Base-by-base conservation (phyloP, 148 eudicot species). In the Cornus controversa region DNA sequence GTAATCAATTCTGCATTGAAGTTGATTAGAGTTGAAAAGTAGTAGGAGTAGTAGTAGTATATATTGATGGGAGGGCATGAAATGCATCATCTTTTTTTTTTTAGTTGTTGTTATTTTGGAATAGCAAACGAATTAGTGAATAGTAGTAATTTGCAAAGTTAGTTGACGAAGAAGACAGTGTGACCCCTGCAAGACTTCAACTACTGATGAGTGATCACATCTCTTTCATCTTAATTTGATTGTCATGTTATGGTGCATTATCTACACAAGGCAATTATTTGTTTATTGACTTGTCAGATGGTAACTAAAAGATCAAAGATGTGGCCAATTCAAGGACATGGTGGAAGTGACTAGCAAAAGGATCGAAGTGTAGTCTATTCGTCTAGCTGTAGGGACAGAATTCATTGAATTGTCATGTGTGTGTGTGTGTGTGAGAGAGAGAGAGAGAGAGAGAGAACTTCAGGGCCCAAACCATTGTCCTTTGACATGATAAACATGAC, bases 241-340 rank as follows among this genome's bases (percentile, higher is more conserved):
- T 2, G 1, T 29, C 23, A 15, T 54, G 45, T 40, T 40, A 6
- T 20, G 42, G 27, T 37, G 72, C 72, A 69, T 8, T 69, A 2
- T 22, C 53, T 26, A 16, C 29, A 36, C 27, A 74, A 6, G n/a
- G 53, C 42, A 37, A 24, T 26, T 36, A 75, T 37, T 25, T 50
- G 66, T n/a, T 20, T 34, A 14, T 6, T 34, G 26, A 50, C 76
- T 60, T n/a, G 8, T 27, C 8, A 22, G 25, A 23, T 74, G 69
- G 29, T 37, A 62, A 74, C 34, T 24, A 74, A 63, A 37, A 62
- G 45, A 74, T 37, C 54, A 74, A 64, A 74, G 57, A 57, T 74
- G 77, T 7, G 24, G 36, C 63, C 77, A 74, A 37, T 74, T 62
- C 23, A 18, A 34, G 67, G 36, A 37, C 25, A 16, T 45, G 62